Evolutionary conservation across 1,139 yeast species (phyloP).

Genomic region (Trichomonascaceae sp.): DNA sequence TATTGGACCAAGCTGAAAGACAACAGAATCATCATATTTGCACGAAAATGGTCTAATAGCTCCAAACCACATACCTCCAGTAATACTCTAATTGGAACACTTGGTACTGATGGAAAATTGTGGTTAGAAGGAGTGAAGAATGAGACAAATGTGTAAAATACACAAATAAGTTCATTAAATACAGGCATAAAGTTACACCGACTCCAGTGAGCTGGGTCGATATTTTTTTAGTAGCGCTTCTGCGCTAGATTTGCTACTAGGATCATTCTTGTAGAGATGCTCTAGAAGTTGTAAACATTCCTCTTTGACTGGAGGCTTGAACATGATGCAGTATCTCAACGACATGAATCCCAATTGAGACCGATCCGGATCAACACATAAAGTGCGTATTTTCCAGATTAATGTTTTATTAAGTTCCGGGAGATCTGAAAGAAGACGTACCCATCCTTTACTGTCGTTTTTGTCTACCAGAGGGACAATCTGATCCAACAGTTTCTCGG

Average conservation of each 20-base stretch:
- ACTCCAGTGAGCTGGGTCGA: conserved; percentile 1
- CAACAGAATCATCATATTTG: conserved; percentile 24
- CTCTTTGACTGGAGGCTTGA: conserved; percentile 75
- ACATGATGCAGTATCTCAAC: conserved; percentile 75
- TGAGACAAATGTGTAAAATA: conserved; percentile 23
- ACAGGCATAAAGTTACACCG: neutral
- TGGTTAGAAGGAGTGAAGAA: conserved; percentile 28
- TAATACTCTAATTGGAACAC: conserved; percentile 23
- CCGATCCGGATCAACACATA: conserved; percentile 84
- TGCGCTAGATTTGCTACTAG: conserved; percentile 53
- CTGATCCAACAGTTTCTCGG: conserved; percentile 66
- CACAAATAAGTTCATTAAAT: conserved; percentile 4
- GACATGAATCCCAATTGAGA: conserved; percentile 70
- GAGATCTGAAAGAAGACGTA: conserved; percentile 77
- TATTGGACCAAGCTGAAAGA: conserved; percentile 27
- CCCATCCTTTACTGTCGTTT: conserved; percentile 69
- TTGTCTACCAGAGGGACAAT: conserved; percentile 79
- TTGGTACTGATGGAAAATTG: conserved; percentile 27
- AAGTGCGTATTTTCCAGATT: conserved; percentile 58
- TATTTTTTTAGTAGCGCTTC: conserved; percentile 48
- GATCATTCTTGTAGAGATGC: conserved; percentile 48
- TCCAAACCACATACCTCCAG: conserved; percentile 18
- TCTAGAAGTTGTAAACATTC: conserved; percentile 61
- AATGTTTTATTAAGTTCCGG: conserved; percentile 64
- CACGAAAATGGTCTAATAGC: conserved; percentile 24